These are phyloP conservation scores for Ustilago bromivora DNA, from an alignment of 1,284 basidiomycete species.

Conservation along the genomic window DNA sequence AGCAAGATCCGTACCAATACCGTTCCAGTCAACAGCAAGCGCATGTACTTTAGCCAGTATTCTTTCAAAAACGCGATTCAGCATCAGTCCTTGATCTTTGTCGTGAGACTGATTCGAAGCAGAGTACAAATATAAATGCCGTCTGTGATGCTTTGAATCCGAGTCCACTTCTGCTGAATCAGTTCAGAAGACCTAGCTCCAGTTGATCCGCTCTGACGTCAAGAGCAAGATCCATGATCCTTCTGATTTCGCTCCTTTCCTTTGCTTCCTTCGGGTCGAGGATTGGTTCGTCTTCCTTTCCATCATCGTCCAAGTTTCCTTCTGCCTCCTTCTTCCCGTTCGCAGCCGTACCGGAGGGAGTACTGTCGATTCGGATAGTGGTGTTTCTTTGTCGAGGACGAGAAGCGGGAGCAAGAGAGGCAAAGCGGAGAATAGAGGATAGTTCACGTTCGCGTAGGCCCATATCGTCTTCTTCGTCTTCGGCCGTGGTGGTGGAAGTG, in stretches of 20 bases:
- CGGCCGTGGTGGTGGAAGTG: neutral
- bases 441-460: conserved; percentile 12
- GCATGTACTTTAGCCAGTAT: too few relatives aligned
- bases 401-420: conserved; percentile 20
- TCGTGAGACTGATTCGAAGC: neutral
- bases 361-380: conserved; percentile 4
- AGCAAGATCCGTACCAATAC: too few relatives aligned
- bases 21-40: too few relatives aligned
- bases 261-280: conserved; percentile 7
- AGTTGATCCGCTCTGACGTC: conserved; percentile 35
- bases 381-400: conserved; percentile 9
- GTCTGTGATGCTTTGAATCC: neutral
- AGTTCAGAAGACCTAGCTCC: conserved; percentile 35
- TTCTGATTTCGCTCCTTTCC: conserved; percentile 11
- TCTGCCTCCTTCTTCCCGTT: neutral
- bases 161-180: neutral
- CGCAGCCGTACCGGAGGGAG: neutral
- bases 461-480: conserved; percentile 12
- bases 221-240: conserved; percentile 33
- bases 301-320: neutral
- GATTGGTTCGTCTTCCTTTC: conserved; percentile 9
- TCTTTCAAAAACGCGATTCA: neutral
- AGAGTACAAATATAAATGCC: conserved; percentile 12
- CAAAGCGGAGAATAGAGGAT: conserved; percentile 29
- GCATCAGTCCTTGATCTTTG: neutral